A percentile compares a stretch with the other conserved stretches of the same genome.
phyloP scores from a whole-genome alignment of 2,329 filamentous ascomycete species.

The Neurospora sp. region DNA sequence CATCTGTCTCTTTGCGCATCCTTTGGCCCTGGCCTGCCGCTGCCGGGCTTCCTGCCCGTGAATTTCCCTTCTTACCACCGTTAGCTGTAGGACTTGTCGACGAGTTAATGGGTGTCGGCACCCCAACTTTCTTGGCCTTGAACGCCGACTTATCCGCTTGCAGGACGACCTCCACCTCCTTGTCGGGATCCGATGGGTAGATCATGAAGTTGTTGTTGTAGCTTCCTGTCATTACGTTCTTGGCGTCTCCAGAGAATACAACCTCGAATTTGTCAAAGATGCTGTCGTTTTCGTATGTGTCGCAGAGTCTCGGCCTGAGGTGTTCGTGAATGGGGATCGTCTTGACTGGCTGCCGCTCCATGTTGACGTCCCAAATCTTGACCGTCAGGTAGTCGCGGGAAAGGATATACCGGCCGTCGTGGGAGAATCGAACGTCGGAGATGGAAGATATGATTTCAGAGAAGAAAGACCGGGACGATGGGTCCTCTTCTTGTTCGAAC shows the following conservation, averaged over 20 bases:
- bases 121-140: conserved; percentile 99
- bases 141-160: conserved; percentile 98
- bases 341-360: conserved; percentile 96
- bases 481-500: conserved; percentile 98
- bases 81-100: conserved; percentile 63
- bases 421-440: conserved; percentile 94
- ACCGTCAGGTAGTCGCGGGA: conserved; percentile 97
- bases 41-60: conserved; percentile 79
- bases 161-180: conserved; percentile 93
- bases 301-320: conserved; percentile 82
- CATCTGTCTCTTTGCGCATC: conserved; percentile 98
- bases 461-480: conserved; percentile 94
- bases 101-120: conserved; percentile 90
- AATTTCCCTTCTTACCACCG: conserved; percentile 76
- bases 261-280: conserved; percentile 99
- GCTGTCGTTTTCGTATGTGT: conserved; percentile 98
- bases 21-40: conserved; percentile 73
- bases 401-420: conserved; percentile 92
- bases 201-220: conserved; percentile 99
- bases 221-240: conserved; percentile 99
- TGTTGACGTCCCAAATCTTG: conserved; percentile 99
- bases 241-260: conserved; percentile 93
- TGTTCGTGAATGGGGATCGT: conserved; percentile 99
- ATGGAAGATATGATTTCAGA: conserved; percentile 99
- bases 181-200: conserved; percentile 90